These are phyloP conservation scores for Pezicula neosporulosa DNA, from an alignment of 2,329 filamentous ascomycete species.

Conservation along the genomic window DNA sequence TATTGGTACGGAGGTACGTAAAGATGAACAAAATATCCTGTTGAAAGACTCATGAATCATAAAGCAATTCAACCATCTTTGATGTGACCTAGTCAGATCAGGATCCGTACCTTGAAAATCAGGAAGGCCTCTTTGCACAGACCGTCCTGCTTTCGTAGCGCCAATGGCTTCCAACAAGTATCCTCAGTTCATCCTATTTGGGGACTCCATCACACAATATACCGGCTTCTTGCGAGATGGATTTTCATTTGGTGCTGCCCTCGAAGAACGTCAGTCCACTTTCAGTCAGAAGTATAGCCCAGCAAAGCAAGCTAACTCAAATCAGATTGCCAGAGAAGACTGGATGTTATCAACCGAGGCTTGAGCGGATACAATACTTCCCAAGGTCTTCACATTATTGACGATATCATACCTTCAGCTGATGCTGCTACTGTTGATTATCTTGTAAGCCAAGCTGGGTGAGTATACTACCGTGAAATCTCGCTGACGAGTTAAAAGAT, in stretches of 20 bases:
- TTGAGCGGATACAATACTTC: slow-evolving; percentile 79
- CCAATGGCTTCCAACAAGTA: slow-evolving; percentile 35
- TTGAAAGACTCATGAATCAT: no score
- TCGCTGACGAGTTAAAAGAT: slow-evolving; percentile 18
- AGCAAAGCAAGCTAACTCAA: slow-evolving; percentile 5
- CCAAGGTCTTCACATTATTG: slow-evolving; percentile 67
- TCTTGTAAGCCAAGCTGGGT: slow-evolving; percentile 47
- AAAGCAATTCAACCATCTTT: no score
- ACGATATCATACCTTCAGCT: slow-evolving; percentile 67
- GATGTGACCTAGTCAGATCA: no score
- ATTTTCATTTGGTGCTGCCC: slow-evolving; percentile 70
- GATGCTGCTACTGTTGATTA: slow-evolving; percentile 60
- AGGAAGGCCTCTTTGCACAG: no score
- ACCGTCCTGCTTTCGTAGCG: no score
- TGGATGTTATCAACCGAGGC: slow-evolving; percentile 87
- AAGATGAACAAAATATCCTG: no score
- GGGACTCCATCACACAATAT: slow-evolving; percentile 82
- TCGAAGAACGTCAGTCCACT: slow-evolving; percentile 34
- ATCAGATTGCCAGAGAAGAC: slow-evolving; percentile 67
- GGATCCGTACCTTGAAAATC: no score
- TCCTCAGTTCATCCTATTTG: slow-evolving; percentile 78
- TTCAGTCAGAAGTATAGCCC: not conserved
- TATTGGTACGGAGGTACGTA: no score
- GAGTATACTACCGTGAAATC: not conserved
- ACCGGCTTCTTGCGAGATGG: slow-evolving; percentile 58